These are phyloP conservation scores for Lanzia echinophila DNA, from an alignment of 2,329 filamentous ascomycete species.

Conservation along the genomic window DNA sequence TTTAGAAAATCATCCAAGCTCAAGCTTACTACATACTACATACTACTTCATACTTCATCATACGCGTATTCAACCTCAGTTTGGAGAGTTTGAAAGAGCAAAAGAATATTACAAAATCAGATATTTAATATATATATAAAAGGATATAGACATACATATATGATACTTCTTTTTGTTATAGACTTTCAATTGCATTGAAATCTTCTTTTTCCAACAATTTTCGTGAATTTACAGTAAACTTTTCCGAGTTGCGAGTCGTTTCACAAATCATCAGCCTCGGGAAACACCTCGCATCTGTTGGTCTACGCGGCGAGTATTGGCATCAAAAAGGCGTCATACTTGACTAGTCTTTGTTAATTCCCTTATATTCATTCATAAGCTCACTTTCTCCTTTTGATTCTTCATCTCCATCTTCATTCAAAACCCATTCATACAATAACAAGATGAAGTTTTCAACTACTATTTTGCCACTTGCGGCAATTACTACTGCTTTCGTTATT, in stretches of 20 bases:
- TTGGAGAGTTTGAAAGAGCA: too few species aligned
- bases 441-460: constrained; percentile 35
- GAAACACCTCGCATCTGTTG: not conserved
- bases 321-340: constrained; percentile 5
- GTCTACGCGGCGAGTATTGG: not conserved
- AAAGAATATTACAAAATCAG: too few species aligned
- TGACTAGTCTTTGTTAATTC: not conserved
- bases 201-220: too few species aligned
- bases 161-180: too few species aligned
- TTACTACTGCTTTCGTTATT: constrained; percentile 46
- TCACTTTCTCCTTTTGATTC: not conserved
- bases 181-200: too few species aligned
- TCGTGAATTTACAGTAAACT: too few species aligned
- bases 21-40: not conserved
- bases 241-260: not conserved
- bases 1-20: too few species aligned
- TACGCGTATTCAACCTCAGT: too few species aligned
- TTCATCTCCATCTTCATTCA: constrained; percentile 8
- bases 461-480: constrained; percentile 42
- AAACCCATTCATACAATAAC: not conserved
- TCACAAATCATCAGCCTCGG: not conserved
- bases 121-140: too few species aligned
- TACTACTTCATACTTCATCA: not conserved
- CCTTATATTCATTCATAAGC: not conserved
- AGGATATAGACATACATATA: too few species aligned